Base-by-base conservation (phyloP, 2,329 filamentous ascomycete genomes). In the Cytospora chrysosperma region DNA sequence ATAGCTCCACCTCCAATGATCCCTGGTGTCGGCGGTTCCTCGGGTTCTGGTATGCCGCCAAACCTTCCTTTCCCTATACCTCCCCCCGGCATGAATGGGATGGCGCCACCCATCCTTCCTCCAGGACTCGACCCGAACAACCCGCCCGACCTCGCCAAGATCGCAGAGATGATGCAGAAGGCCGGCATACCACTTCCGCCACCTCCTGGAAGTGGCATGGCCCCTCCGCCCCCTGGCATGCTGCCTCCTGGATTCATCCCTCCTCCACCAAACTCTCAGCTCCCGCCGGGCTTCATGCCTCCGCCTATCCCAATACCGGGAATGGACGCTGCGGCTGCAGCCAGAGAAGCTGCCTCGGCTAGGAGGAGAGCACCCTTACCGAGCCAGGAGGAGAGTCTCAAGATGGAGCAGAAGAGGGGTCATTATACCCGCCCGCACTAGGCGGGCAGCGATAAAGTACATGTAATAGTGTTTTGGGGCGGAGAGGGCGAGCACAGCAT, bases 381-480 rank as follows among this genome's bases (percentile, higher is more conserved):
- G 0, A 93, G 91, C 72, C 92, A 96, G 76, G 87, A 91, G 72
- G 92, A 95, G 73, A 93, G 90, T 69, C 76, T 96, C 69, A 85
- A 88, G 69, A 86, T 89, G 74, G 91, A 94, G 75, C 92, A 94
- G 80, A 84, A 83, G 62, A 80, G 80, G 60, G 86, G 86, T 4
- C 81, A 87, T 67, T 88, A 86, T 70, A 88, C 84, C 19, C 75
- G 83, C 56, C 73, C 78, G 28, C 76, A 81, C 55, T 85, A 81
- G 70, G 60, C 15, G 2, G 17, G 19, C 17, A 17, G n/a, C 19
- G 17, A 15, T 15, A 27, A 49, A 24, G 19, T n/a, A 24, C 24
- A 19, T 21, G 24, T 9, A 32, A 37, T 43, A 19, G 40, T 43
- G 7, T 19, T n/a, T 43, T n/a, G 10, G 13, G 19, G 40, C 40